Evolutionary conservation across 306 rosid species (phyloP), one percentile per base, ranked within the genome.

Genomic region (Vigna mungo): DNA sequence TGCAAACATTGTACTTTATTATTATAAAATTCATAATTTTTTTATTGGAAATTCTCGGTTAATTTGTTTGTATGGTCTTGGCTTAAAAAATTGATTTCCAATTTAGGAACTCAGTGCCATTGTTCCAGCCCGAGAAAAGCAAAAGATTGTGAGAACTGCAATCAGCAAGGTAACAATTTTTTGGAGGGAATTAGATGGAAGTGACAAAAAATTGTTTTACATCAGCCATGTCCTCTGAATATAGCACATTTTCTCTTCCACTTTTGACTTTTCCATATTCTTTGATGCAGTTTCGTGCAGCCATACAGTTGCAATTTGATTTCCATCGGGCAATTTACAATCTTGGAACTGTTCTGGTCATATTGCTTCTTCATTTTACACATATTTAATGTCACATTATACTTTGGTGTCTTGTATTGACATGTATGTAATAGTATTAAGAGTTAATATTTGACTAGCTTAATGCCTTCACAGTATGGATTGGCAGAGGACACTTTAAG

Each of bases 301-400:
- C 99, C 79, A 96, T 96, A 75, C 97, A 87, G 81, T 91, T 96
- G 90, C 99, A 96, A 61, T 96, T 89, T 88, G 99, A 96, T 86
- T 96, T 96, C 84, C 98, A 96, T 86, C 92, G 99, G 80, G 99
- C 99, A 78, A 92, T 96, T 78, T 96, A 96, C 92, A 96, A 92
- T 80, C 98, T 96, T 74, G 99, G 99, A 82, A 96, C 99, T 82
- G 99, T 96, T 79, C 86, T 96, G 98, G 99, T 95, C 9, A 84
- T 88, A 87, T 82, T 80, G 41, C 83, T 68, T 25, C 80, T 86
- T 77, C 58, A 47, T 49, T 55, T 82, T 66, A 34, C 68, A 43
- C 71, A 80, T 51, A 79, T 75, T 72, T 66, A 34, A 60, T 66
- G 48, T 7, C 78, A 70, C 36, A 64, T 25, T 71, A 61, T 60